A percentile compares a stretch with the other conserved stretches of the same genome.
Evolutionary conservation across 305 asterid species (phyloP).

Genomic region (Galium porrigens): DNA sequence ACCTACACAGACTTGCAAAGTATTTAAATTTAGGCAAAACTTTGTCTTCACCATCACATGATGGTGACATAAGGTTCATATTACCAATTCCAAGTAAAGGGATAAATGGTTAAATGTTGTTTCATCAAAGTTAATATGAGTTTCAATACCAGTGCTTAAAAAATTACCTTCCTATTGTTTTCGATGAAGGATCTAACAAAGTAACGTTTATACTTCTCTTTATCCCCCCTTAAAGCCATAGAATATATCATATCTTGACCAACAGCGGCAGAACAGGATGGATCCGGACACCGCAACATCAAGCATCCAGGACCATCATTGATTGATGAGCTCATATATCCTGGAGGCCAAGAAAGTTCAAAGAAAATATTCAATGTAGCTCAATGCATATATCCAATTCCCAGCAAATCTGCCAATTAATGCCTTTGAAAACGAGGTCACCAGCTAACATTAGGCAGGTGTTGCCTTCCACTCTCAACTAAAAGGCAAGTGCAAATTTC

Average conservation of each 20-base stretch:
- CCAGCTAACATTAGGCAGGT: neutral
- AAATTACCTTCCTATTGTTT: constrained; percentile 23
- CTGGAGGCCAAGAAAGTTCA: constrained; percentile 10
- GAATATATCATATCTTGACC: constrained; percentile 23
- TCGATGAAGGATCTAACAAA: constrained; percentile 23
- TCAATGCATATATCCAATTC: neutral
- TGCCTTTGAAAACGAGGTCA: neutral
- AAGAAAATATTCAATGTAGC: neutral
- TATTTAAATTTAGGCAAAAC: no score
- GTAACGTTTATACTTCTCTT: constrained; percentile 19
- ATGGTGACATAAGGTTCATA: neutral
- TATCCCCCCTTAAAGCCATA: constrained; percentile 18
- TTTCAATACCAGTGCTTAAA: neutral
- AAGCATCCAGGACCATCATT: constrained; percentile 31
- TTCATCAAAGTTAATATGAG: neutral
- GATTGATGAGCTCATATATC: constrained; percentile 20
- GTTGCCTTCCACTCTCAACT: neutral
- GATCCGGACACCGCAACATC: constrained; percentile 25
- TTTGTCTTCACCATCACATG: neutral
- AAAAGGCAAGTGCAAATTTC: neutral
- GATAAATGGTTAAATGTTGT: neutral
- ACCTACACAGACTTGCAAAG: neutral
- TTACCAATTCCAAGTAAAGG: neutral
- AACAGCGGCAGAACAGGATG: constrained; percentile 22
- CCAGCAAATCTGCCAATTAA: neutral